Conservation (phyloP, 257 asterid species). For the Ophiorrhiza pumila region DNA sequence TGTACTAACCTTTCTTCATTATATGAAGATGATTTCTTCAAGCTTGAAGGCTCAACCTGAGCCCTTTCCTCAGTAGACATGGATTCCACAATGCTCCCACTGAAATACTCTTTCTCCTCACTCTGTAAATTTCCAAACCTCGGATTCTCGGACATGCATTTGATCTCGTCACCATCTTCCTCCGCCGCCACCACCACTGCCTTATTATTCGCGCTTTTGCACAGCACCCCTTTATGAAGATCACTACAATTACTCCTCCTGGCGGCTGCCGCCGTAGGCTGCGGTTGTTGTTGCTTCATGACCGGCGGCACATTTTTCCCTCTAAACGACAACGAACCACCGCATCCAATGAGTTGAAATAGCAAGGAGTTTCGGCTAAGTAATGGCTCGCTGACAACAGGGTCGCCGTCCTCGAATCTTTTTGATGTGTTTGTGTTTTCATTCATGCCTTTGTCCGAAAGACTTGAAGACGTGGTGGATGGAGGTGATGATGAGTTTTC, state of each 20-base stretch:
- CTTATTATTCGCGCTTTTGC: slow-evolving; percentile 30
- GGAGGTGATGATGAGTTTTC: slow-evolving; percentile 49
- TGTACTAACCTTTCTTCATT: slow-evolving; percentile 71
- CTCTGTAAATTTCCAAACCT: slow-evolving; percentile 63
- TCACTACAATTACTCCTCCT: slow-evolving; percentile 58
- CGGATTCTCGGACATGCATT: slow-evolving; percentile 85
- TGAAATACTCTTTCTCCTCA: slow-evolving; percentile 77
- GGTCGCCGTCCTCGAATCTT: slow-evolving; percentile 58
- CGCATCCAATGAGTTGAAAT: slow-evolving; percentile 73
- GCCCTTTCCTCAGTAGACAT: slow-evolving; percentile 37
- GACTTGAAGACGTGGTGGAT: slow-evolving; percentile 57
- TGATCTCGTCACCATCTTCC: slow-evolving; percentile 52
- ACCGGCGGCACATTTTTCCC: slow-evolving; percentile 25
- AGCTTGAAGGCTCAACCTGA: slow-evolving; percentile 23
- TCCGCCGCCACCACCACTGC: slow-evolving; percentile 18
- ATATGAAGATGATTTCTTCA: slow-evolving; percentile 79
- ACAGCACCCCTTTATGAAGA: slow-evolving; percentile 46
- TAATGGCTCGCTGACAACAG: slow-evolving; percentile 42
- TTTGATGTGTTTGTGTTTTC: slow-evolving; percentile 22
- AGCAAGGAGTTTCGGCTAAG: slow-evolving; percentile 62
- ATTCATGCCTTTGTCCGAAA: slow-evolving; percentile 42
- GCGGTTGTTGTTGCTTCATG: slow-evolving; percentile 23
- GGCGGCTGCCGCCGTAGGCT: slow-evolving; percentile 13
- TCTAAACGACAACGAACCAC: slow-evolving; percentile 64
- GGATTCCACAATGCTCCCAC: slow-evolving; percentile 86